Evolutionary conservation across 305 asterid genomes (phyloP), one percentile per base, ranked within the genome.

Genomic region (Solanum aculeatissimum): DNA sequence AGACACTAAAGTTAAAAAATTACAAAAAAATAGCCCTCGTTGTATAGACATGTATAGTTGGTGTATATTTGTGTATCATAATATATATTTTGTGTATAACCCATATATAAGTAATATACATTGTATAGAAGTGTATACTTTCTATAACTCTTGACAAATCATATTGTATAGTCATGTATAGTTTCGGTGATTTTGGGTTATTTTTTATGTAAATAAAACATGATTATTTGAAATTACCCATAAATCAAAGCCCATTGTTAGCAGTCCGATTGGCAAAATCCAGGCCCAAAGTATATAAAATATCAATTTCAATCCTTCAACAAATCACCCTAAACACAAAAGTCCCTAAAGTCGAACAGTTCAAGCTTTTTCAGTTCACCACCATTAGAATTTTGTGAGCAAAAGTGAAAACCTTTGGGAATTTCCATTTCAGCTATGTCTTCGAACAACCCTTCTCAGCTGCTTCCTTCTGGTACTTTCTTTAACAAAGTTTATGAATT

Each of bases 381-480:
- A 9, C 10, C 82, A 11, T 9, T 9, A 40, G 14, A 75, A 18
- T 75, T 49, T 29, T 49, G 45, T 9, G 43, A 75, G 27, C 62
- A 25, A 9, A 75, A 75, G 43, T 25, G 43, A 75, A 49, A 75
- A 75, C 58, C 42, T 75, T 49, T 49, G 81, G 4, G 62, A 75
- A 27, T 75, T 9, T 75, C 63, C 3, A 40, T 40, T 11, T 40
- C 19, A 70, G 29, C 79, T 32, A 90, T 91, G 94, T 91, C 93
- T 86, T 88, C 93, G 7, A 91, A 90, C 89, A 92, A 92, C 89
- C 93, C 95, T 3, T 92, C 95, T 75, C 93, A 92, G 89, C 92
- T 92, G 79, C 91, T 91, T 57, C 93, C 93, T 65, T 92, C 93
- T 80, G 95, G 93, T 91, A 55, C 82, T 69, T 86, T 85, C 29